phyloP scores from a whole-genome alignment of 2,329 filamentous ascomycete genomes.

The Penicillium sp. region DNA sequence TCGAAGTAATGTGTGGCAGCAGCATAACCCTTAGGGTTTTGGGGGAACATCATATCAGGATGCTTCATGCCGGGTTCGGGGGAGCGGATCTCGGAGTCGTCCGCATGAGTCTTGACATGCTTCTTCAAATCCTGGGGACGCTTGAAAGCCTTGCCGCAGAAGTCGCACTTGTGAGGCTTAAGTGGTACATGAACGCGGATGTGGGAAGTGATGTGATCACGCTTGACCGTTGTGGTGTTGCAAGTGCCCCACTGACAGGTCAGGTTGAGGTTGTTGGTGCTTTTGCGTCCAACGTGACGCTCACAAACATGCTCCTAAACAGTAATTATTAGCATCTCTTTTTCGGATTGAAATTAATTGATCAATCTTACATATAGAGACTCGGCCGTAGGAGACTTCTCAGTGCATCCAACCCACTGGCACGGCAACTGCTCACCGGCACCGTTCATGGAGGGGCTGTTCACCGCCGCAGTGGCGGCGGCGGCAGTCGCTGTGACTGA shows the following conservation, averaged over 20 bases:
- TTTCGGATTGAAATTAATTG: neutral
- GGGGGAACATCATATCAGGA: constrained; percentile 43
- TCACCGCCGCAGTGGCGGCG: constrained; percentile 38
- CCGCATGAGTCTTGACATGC: constrained; percentile 97
- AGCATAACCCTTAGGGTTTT: constrained; percentile 40
- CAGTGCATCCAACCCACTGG: constrained; percentile 63
- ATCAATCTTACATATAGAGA: constrained; percentile 57
- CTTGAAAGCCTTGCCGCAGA: constrained; percentile 99
- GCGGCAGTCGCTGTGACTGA: constrained; percentile 39
- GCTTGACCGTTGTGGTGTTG: constrained; percentile 94
- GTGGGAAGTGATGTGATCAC: constrained; percentile 98
- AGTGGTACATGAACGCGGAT: constrained; percentile 98
- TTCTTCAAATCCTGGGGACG: constrained; percentile 98
- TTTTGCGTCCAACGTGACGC: constrained; percentile 96
- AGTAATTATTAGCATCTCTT: neutral
- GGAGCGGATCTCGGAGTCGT: constrained; percentile 77
- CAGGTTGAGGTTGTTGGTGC: constrained; percentile 96
- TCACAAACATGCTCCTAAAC: constrained; percentile 93
- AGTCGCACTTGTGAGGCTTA: constrained; percentile 98
- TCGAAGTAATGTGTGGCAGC: constrained; percentile 56
- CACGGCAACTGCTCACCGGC: constrained; percentile 48
- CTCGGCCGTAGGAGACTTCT: constrained; percentile 58
- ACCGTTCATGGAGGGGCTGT: constrained; percentile 31
- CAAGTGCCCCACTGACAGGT: constrained; percentile 97
- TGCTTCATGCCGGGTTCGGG: constrained; percentile 56